These are phyloP conservation scores for Lactarius hatsudake DNA, from an alignment of 768 basidiomycete species.

Conservation along the genomic window DNA sequence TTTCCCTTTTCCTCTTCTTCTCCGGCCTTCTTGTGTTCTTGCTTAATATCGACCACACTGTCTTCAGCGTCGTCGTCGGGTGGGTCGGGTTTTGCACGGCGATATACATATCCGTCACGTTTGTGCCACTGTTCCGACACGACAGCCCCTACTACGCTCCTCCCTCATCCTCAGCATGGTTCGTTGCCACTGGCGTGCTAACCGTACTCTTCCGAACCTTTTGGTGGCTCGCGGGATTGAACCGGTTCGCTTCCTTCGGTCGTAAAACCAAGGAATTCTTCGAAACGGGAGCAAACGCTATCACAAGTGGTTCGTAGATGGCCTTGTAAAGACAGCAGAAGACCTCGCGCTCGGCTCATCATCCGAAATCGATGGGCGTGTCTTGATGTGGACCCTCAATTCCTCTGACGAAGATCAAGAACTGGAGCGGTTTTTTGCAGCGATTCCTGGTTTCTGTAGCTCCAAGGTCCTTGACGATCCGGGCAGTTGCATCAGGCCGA, in stretches of 20 bases:
- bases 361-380: background rate
- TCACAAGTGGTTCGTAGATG: background rate
- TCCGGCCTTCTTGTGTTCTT: background rate
- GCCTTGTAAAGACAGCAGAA: background rate
- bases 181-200: background rate
- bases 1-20: conserved; percentile 1
- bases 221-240: background rate
- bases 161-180: background rate
- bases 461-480: background rate
- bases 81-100: background rate
- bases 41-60: background rate
- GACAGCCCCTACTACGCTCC: background rate
- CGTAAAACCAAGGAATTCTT: background rate
- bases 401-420: background rate
- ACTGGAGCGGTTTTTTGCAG: background rate
- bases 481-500: background rate
- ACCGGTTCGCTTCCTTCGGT: background rate
- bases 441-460: background rate
- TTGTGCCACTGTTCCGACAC: background rate
- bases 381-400: background rate
- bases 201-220: background rate
- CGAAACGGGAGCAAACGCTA: background rate
- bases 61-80: background rate
- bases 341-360: background rate
- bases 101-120: background rate